Conservation (phyloP, 208 protist genomes). For the Lotmaria passim region DNA sequence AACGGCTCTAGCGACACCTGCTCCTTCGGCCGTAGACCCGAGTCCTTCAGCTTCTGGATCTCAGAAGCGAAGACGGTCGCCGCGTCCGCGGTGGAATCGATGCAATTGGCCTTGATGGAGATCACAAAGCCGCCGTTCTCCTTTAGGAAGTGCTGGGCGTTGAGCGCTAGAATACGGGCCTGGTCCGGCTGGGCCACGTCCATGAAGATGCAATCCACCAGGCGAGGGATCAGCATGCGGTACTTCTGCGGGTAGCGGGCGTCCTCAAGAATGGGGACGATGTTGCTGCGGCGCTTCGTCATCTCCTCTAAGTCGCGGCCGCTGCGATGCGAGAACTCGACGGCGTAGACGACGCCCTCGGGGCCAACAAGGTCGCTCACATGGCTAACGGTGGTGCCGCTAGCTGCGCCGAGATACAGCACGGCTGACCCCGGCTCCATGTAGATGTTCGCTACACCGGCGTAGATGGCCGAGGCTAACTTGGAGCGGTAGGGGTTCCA, state of each 20-base stretch:
- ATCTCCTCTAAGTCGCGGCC: conserved; percentile 99
- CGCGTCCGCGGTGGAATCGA: conserved; percentile 98
- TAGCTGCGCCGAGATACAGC: conserved; percentile 99
- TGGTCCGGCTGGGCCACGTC: conserved; percentile 99
- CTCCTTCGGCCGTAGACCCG: conserved; percentile 97
- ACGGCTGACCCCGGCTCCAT: conserved; percentile 98
- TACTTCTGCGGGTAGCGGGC: conserved; percentile 99
- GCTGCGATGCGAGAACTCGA: conserved; percentile 99
- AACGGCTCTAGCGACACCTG: conserved; percentile 99
- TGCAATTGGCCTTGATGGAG: conserved; percentile 99
- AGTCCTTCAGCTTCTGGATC: conserved; percentile 95
- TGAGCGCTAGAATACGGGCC: conserved; percentile 99
- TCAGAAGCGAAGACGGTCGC: conserved; percentile 98
- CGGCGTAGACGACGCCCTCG: conserved; percentile 99
- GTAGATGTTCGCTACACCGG: conserved; percentile 98
- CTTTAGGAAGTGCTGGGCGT: conserved; percentile 99
- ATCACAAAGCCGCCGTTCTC: conserved; percentile 99
- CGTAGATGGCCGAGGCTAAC: conserved; percentile 98
- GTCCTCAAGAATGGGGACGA: conserved; percentile 99
- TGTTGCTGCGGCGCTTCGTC: conserved; percentile 99
- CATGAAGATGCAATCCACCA: conserved; percentile 99
- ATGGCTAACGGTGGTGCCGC: conserved; percentile 99
- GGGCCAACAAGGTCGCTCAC: conserved; percentile 99
- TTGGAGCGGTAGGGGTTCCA: conserved; percentile 99
- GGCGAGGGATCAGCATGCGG: conserved; percentile 97